Percentiles rank a stretch among this genome's conserved stretches.
phyloP scores from a whole-genome alignment of 2,329 filamentous ascomycete genomes.

The Trichophyton benhamiae region DNA sequence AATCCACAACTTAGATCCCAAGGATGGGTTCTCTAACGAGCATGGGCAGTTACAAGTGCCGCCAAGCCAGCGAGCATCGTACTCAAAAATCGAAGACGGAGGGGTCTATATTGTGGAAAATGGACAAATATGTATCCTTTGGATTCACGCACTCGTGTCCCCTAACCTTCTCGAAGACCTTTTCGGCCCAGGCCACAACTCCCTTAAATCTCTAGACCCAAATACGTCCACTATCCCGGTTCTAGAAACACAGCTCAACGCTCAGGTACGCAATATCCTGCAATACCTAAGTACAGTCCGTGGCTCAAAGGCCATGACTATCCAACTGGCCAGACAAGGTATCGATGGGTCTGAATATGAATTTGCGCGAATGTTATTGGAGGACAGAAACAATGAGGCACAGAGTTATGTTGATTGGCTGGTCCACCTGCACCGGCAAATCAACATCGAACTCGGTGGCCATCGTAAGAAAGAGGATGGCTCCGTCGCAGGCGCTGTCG shows the following conservation, averaged over 20 bases:
- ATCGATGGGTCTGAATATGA: slow-evolving; percentile 93
- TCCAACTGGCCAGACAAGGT: slow-evolving; percentile 84
- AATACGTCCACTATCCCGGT: slow-evolving; percentile 70
- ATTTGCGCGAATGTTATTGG: slow-evolving; percentile 79
- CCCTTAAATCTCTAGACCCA: slow-evolving; percentile 65
- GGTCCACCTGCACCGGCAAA: slow-evolving; percentile 83
- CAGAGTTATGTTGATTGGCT: slow-evolving; percentile 98
- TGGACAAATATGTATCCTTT: slow-evolving; percentile 79
- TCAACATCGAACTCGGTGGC: slow-evolving; percentile 65
- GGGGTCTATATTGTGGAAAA: slow-evolving; percentile 94
- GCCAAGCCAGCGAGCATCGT: slow-evolving; percentile 65
- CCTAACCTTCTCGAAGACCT: slow-evolving; percentile 83
- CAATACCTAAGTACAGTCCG: slow-evolving; percentile 71
- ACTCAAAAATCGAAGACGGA: slow-evolving; percentile 77
- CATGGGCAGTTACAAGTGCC: slow-evolving; percentile 82
- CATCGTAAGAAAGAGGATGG: slow-evolving; percentile 38
- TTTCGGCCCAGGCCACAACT: slow-evolving; percentile 64
- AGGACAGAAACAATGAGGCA: slow-evolving; percentile 94
- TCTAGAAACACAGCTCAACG: slow-evolving; percentile 82
- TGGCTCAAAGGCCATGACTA: slow-evolving; percentile 73
- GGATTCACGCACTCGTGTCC: slow-evolving; percentile 85
- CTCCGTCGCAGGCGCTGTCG: slow-evolving; percentile 14
- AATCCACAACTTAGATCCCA: slow-evolving; percentile 73
- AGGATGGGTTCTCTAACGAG: slow-evolving; percentile 87
- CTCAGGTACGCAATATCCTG: slow-evolving; percentile 84